These are phyloP conservation scores for Starmerella tilneyi DNA, from an alignment of 805 yeast species.

Conservation along the genomic window DNA sequence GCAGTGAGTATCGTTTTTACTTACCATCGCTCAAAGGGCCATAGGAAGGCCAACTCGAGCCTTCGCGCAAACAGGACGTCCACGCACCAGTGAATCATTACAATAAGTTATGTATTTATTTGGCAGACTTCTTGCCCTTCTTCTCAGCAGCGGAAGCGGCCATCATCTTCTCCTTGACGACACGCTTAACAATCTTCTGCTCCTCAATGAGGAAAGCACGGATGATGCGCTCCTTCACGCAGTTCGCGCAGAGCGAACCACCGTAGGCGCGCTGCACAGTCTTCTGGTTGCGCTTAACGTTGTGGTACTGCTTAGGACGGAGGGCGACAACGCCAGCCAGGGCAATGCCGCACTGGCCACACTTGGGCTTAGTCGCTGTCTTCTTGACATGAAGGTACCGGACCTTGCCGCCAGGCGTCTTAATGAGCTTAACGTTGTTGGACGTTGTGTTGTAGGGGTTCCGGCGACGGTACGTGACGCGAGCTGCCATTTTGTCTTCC, in stretches of 20 bases:
- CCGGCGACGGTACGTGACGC: constrained; percentile 99
- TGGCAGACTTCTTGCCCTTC: constrained; percentile 29
- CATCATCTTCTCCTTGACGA: constrained; percentile 90
- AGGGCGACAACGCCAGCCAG: constrained; percentile 83
- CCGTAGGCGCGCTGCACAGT: constrained; percentile 99
- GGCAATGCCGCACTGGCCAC: constrained; percentile 53
- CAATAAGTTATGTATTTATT: constrained; percentile 24
- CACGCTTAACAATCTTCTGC: constrained; percentile 99
- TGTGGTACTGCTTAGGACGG: constrained; percentile 98
- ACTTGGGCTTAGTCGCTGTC: constrained; percentile 64
- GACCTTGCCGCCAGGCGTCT: constrained; percentile 99
- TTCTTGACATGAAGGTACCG: constrained; percentile 96
- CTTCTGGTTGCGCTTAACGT: constrained; percentile 90
- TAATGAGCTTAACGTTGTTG: constrained; percentile 98
- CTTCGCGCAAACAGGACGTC: too few species aligned
- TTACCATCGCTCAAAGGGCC: too few species aligned
- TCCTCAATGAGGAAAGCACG: constrained; percentile 99
- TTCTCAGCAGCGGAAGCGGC: constrained; percentile 54
- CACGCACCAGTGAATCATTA: constrained; percentile 7
- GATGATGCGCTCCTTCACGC: constrained; percentile 98
- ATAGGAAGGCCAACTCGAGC: too few species aligned
- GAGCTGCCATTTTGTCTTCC: constrained; percentile 76
- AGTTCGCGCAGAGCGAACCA: constrained; percentile 94
- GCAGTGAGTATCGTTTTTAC: too few species aligned
- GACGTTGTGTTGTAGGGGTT: constrained; percentile 99